These are phyloP conservation scores for Trapa bicornis DNA, from an alignment of 345 rosid genomes.

Conservation along the genomic window DNA sequence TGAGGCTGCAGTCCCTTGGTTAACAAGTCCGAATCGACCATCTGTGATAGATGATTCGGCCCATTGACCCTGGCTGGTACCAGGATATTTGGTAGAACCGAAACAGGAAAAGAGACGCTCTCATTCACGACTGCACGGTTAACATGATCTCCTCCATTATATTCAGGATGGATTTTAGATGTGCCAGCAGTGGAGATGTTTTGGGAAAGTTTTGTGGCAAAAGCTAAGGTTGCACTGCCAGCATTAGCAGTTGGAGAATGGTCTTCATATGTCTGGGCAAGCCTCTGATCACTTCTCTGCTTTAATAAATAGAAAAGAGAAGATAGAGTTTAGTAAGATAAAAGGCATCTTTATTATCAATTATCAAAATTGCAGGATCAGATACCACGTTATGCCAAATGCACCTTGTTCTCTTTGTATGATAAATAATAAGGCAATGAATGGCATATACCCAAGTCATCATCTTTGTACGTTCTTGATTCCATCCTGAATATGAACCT, in stretches of 20 bases:
- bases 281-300: constrained; percentile 46
- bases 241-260: constrained; percentile 22
- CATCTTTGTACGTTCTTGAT: constrained; percentile 49
- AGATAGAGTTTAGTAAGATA: background rate
- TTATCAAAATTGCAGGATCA: background rate
- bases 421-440: background rate
- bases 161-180: constrained; percentile 25
- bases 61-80: constrained; percentile 24
- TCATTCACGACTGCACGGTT: constrained; percentile 21
- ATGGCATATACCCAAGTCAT: constrained; percentile 62
- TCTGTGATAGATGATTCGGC: constrained; percentile 25
- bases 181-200: constrained; percentile 24
- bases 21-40: constrained; percentile 26
- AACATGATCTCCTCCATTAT: constrained; percentile 32
- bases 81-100: constrained; percentile 44
- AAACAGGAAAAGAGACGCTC: constrained; percentile 42
- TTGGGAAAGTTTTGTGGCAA: constrained; percentile 44
- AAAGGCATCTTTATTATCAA: background rate
- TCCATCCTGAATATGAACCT: constrained; percentile 65
- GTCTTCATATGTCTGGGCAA: constrained; percentile 32
- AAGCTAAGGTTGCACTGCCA: constrained; percentile 24
- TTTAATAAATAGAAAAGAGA: constrained; percentile 9
- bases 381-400: background rate
- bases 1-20: constrained; percentile 24
- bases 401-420: too few relatives aligned